A percentile compares a stretch with the other conserved stretches of the same genome.
These are phyloP conservation scores for Manihot esculenta DNA, from an alignment of 441 rosid genomes.

Conservation along the genomic window DNA sequence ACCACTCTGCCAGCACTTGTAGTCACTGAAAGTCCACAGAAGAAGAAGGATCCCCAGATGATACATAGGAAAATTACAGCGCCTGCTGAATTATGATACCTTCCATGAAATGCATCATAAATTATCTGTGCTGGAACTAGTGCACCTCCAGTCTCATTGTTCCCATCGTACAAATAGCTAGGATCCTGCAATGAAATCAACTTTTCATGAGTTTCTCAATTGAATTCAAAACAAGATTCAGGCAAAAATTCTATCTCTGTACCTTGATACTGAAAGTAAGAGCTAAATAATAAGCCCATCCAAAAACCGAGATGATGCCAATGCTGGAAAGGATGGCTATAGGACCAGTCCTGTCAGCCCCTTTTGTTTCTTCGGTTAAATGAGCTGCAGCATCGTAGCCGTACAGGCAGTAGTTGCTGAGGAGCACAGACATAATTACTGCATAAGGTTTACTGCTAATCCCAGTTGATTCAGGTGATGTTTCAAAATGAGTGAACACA, in stretches of 20 bases:
- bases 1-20: conserved; percentile 74
- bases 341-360: conserved; percentile 62
- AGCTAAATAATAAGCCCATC: conserved; percentile 62
- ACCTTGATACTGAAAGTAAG: conserved; percentile 65
- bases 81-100: conserved; percentile 54
- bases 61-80: conserved; percentile 51
- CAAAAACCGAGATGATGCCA: conserved; percentile 56
- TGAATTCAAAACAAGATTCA: too few species aligned
- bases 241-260: background rate
- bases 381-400: conserved; percentile 75
- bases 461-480: conserved; percentile 45
- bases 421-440: conserved; percentile 51
- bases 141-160: conserved; percentile 61
- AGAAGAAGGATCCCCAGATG: conserved; percentile 71
- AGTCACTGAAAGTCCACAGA: conserved; percentile 63
- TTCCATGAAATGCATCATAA: conserved; percentile 57
- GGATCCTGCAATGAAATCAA: conserved; percentile 36
- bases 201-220: background rate
- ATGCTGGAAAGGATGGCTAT: conserved; percentile 61
- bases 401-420: conserved; percentile 58
- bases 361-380: conserved; percentile 69
- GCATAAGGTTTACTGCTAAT: conserved; percentile 58
- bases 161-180: conserved; percentile 42
- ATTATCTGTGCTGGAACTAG: conserved; percentile 63
- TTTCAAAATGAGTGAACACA: conserved; percentile 53